Percentiles rank a stretch among this genome's conserved stretches.
Conservation (phyloP, 2,329 filamentous ascomycete species). For the Paracoccidioides brasiliensis region DNA sequence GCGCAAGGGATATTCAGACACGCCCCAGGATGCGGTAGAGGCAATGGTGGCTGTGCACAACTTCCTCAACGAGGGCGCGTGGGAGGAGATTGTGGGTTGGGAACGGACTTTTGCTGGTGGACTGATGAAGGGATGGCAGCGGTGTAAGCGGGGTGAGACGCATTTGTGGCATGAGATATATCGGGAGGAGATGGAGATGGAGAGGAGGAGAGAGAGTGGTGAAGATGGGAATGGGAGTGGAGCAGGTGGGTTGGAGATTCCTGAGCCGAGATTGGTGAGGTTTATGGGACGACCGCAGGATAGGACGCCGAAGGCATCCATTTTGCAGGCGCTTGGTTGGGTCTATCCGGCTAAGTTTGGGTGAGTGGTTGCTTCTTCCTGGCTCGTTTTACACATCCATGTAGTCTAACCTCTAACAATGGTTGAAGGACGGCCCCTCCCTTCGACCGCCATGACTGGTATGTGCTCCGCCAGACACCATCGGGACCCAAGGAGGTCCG, state of each 20-base stretch:
- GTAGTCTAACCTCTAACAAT: neutral
- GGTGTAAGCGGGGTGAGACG: slow-evolving; percentile 61
- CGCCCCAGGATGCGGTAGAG: slow-evolving; percentile 83
- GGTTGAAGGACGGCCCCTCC: slow-evolving; percentile 58
- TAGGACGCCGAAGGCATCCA: slow-evolving; percentile 77
- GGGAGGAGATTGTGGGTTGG: slow-evolving; percentile 90
- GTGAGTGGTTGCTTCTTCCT: slow-evolving; percentile 35
- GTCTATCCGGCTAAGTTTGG: slow-evolving; percentile 68
- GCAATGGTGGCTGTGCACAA: slow-evolving; percentile 98
- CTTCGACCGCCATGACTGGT: slow-evolving; percentile 98
- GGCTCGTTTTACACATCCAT: neutral
- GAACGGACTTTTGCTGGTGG: slow-evolving; percentile 73
- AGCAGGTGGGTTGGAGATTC: slow-evolving; percentile 14
- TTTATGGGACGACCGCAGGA: slow-evolving; percentile 87
- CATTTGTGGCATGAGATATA: slow-evolving; percentile 45
- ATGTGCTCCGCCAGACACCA: slow-evolving; percentile 56
- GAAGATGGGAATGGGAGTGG: slow-evolving; percentile 2
- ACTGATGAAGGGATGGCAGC: slow-evolving; percentile 56
- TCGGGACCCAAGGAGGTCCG: slow-evolving; percentile 65
- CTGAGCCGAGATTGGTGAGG: slow-evolving; percentile 60
- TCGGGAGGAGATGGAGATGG: slow-evolving; percentile 31
- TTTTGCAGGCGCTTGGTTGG: slow-evolving; percentile 67
- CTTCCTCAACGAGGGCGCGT: slow-evolving; percentile 94
- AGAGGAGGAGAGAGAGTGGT: slow-evolving; percentile 9
- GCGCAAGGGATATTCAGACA: slow-evolving; percentile 90